A percentile compares a stretch with the other conserved stretches of the same genome.
Evolutionary conservation across 495 filamentous ascomycete species (phyloP).

Genomic region (Tuber borchii): DNA sequence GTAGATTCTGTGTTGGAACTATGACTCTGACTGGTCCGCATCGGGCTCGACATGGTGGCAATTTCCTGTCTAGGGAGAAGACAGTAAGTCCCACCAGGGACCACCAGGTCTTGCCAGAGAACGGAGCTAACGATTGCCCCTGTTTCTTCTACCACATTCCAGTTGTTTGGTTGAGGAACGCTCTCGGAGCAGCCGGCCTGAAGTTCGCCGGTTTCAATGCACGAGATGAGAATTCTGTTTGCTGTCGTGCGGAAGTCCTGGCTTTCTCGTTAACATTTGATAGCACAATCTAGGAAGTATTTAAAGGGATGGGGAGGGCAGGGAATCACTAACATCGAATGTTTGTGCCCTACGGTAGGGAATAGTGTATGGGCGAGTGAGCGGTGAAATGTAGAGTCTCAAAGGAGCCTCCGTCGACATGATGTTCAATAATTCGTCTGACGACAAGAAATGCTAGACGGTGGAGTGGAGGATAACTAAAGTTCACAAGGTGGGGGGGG

Average conservation of each 20-base stretch:
- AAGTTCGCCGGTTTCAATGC: constrained; percentile 3
- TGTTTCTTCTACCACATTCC: background rate
- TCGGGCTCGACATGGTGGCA: background rate
- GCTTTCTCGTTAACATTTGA: background rate
- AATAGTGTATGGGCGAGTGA: constrained; percentile 2
- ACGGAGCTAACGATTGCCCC: background rate
- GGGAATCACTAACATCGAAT: constrained; percentile 2
- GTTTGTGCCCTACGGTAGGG: background rate
- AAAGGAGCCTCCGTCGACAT: background rate
- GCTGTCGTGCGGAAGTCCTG: constrained; percentile 1
- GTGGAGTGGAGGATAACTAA: no score
- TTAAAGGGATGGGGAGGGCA: background rate
- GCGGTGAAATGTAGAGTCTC: background rate
- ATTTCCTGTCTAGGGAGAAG: constrained; percentile 2
- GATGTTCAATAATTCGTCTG: background rate
- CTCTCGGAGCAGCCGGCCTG: constrained; percentile 1
- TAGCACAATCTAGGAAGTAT: background rate
- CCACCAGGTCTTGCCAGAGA: constrained; percentile 2
- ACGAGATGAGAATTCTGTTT: background rate
- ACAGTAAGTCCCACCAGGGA: constrained; percentile 2
- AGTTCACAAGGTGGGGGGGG: background rate
- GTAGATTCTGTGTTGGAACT: background rate
- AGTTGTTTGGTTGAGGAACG: constrained; percentile 3
- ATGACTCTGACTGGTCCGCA: background rate
- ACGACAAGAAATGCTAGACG: background rate